These are phyloP conservation scores for Debaryomyces castellii DNA, from an alignment of 805 yeast genomes.

Conservation along the genomic window DNA sequence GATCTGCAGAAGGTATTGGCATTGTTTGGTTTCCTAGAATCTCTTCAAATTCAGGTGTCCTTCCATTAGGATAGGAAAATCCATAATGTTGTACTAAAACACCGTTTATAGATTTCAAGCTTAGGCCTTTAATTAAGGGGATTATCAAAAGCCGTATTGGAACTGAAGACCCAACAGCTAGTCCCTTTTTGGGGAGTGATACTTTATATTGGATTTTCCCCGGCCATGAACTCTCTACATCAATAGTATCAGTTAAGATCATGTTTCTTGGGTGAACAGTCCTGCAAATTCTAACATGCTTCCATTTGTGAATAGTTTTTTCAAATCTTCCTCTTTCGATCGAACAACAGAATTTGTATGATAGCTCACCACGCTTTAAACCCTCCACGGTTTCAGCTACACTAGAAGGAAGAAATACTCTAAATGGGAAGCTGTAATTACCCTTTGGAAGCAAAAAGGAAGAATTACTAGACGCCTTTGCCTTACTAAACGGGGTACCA, in stretches of 20 bases:
- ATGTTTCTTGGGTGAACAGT: slow-evolving; percentile 42
- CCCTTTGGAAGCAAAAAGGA: slow-evolving; percentile 50
- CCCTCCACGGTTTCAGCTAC: slow-evolving; percentile 54
- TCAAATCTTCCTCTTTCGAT: slow-evolving; percentile 45
- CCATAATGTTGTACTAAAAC: slow-evolving; percentile 32
- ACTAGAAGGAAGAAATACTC: slow-evolving; percentile 43
- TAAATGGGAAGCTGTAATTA: slow-evolving; percentile 52
- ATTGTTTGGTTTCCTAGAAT: slow-evolving; percentile 26
- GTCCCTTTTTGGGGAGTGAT: slow-evolving; percentile 38
- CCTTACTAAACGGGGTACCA: slow-evolving; percentile 44
- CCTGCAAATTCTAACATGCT: slow-evolving; percentile 45
- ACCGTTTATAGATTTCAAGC: slow-evolving; percentile 21
- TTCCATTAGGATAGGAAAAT: slow-evolving; percentile 31
- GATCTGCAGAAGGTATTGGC: slow-evolving; percentile 17
- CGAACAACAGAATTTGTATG: slow-evolving; percentile 43
- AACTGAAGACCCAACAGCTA: slow-evolving; percentile 46
- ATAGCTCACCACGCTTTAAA: slow-evolving; percentile 38
- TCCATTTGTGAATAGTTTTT: slow-evolving; percentile 30
- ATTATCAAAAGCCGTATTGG: slow-evolving; percentile 44
- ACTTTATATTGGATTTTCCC: slow-evolving; percentile 52
- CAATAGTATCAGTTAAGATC: slow-evolving; percentile 41
- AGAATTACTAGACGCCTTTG: slow-evolving; percentile 19
- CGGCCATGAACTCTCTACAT: slow-evolving; percentile 53
- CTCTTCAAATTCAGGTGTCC: slow-evolving; percentile 42
- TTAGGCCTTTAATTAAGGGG: slow-evolving; percentile 48